phyloP scores from a whole-genome alignment of 805 yeast species.

The Saturnispora kantuleensis region DNA sequence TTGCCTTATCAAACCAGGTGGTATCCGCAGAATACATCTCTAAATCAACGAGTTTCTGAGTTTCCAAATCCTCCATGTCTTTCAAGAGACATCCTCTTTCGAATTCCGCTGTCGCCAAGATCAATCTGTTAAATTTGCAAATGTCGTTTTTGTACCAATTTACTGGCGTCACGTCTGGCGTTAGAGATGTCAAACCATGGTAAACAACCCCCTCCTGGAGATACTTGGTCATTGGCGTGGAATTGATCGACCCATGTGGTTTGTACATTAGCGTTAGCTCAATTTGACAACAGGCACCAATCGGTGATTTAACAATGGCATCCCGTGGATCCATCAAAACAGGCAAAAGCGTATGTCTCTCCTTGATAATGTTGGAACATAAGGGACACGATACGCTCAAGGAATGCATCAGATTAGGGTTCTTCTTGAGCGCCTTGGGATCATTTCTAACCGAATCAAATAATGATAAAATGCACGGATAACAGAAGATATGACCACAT shows the following conservation, averaged over 20 bases:
- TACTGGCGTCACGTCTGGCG: slow-evolving; percentile 9
- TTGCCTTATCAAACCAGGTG: slow-evolving; percentile 43
- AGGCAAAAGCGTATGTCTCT: slow-evolving; percentile 52
- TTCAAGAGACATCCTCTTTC: slow-evolving; percentile 41
- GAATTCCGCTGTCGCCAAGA: slow-evolving; percentile 54
- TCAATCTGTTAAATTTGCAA: slow-evolving; percentile 65
- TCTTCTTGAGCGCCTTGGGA: slow-evolving; percentile 4
- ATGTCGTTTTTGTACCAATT: slow-evolving; percentile 55
- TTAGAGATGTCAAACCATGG: slow-evolving; percentile 38
- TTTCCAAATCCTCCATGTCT: slow-evolving; percentile 48
- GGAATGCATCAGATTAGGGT: slow-evolving; percentile 25
- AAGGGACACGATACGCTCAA: slow-evolving; percentile 50
- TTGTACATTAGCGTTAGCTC: slow-evolving; percentile 58
- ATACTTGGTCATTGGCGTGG: slow-evolving; percentile 22
- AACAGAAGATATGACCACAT: slow-evolving; percentile 91
- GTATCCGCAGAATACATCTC: slow-evolving; percentile 53
- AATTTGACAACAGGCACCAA: slow-evolving; percentile 45
- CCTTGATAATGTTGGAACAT: slow-evolving; percentile 50
- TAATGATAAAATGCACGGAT: slow-evolving; percentile 67
- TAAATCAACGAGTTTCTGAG: slow-evolving; percentile 47
- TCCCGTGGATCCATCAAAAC: slow-evolving; percentile 38
- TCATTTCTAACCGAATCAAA: slow-evolving; percentile 35
- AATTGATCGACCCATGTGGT: slow-evolving; percentile 22
- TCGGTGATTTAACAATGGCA: slow-evolving; percentile 41
- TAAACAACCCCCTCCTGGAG: slow-evolving; percentile 27